Base-by-base conservation (phyloP, 768 basidiomycete genomes). In the Cytidiella melzeri region DNA sequence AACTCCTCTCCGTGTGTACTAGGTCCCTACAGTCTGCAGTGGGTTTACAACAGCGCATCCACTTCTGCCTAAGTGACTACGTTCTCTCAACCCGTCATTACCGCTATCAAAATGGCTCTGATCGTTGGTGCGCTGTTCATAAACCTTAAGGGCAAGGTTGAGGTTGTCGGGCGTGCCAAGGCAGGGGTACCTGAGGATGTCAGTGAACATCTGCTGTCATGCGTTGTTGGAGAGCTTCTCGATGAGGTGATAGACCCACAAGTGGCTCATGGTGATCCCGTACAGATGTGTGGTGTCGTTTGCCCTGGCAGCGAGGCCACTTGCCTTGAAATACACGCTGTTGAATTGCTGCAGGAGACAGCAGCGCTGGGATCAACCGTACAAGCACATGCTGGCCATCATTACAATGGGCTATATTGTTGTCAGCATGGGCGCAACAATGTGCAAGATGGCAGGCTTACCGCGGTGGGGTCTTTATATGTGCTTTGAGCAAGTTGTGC, bases 251-350 rank as follows among this genome's bases (percentile, higher is more conserved):
- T 59, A 54, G 11, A 54, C 48, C 69, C 70, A 71, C 42, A 67
- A 67, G 51, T 70, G 67, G 47, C 67, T 70, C 71, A 73, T 71
- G 0, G 65, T 66, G 21, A 74, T 50, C 2, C 61, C 67, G 19
- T 70, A 49, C 6, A 66, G 61, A 55, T 68, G 66, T 0, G 73
- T 54, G 0, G 67, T 64, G 45, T 73, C 69, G 46, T 71, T 67
- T 0, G 57, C 68, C 37, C 67, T 66, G 2, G 73, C 67, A 37
- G 67, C 62, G 1, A 69, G 42, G 0, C 71, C 71, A 40, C 64
- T 60, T 23, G 66, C 64, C 47, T 72, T 67, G 18, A 73, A 57
- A 51, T 72, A 73, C 1, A 69, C 53, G 0, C 69, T 58, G 1
- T 65, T 51, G 3, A 70, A 43, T 52, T 73, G 71, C 21, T 64